Evolutionary conservation across 768 basidiomycete species (phyloP), one percentile per base, ranked within the genome.

Genomic region (Phaeotremella fagi): DNA sequence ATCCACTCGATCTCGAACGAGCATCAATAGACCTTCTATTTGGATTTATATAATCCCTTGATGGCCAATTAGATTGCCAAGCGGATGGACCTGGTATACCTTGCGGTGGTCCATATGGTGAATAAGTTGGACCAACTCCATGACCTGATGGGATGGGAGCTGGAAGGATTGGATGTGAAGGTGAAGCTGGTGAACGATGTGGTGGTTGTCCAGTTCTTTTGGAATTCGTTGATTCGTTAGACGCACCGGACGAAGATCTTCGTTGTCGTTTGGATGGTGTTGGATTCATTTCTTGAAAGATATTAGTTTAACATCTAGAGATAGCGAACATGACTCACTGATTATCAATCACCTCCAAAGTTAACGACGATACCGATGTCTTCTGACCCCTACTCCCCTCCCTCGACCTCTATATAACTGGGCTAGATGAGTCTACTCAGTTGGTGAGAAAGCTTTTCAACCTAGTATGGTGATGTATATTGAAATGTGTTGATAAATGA

Each of bases 11-110:
- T 22, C 53, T 52, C 11, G 58, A 59, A 16, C 53, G 27, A 16
- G 50, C 53, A 43, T 59, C 60, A 31, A 52, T 51, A 6, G 60
- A 61, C 43, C 52, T 41, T 33, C 60, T 49, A 7, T 27, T 22
- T 35, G 37, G 4, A n/a, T n/a, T n/a, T n/a, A n/a, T n/a, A 27
- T 38, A 29, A 9, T 25, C 24, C 48, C 43, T 35, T 24, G 54
- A 45, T 50, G 35, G 22, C 55, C 54, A 56, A 26, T 24, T 27
- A 1, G 60, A 49, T 25, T 56, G 54, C 55, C 60, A 57, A 15
- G 51, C 60, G 22, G 47, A 35, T 42, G 57, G 57, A 15, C 29
- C 45, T 45, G 41, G 42, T 25, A 15, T 18, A 31, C 36, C 49
- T 33, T 49, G 28, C 2, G 58, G 54, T 26, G 58, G 58, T 38